These are phyloP conservation scores for Trichosanthes cucumerina DNA, from an alignment of 306 rosid genomes.

Conservation along the genomic window DNA sequence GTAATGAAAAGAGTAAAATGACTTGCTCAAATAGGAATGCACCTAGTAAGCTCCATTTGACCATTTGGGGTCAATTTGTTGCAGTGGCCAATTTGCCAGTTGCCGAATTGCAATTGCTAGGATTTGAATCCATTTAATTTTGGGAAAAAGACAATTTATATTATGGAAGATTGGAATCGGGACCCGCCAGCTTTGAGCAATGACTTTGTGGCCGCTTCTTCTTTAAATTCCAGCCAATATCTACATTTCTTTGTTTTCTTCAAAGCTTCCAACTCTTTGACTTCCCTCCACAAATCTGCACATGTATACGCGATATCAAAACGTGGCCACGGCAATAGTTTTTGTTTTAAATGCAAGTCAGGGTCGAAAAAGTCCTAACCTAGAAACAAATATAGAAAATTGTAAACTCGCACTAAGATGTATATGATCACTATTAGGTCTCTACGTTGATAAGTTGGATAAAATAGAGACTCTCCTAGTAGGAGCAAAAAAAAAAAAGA, in stretches of 20 bases:
- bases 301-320: neutral
- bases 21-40: neutral
- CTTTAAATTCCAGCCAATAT: conserved; percentile 5
- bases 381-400: neutral
- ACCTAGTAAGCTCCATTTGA: neutral
- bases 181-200: neutral
- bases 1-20: neutral
- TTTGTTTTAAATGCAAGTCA: neutral
- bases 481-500: neutral
- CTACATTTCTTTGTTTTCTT: neutral
- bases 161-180: neutral
- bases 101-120: neutral
- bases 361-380: neutral
- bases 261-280: neutral
- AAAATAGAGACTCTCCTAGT: neutral
- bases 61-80: neutral
- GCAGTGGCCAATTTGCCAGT: neutral
- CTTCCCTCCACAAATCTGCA: conserved; percentile 1
- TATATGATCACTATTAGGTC: neutral
- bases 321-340: neutral
- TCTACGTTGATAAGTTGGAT: neutral
- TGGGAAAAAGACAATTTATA: neutral
- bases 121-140: neutral
- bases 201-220: neutral
- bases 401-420: neutral